Percentiles rank a stretch among this genome's conserved stretches.
Conservation (phyloP, 495 filamentous ascomycete species). For the Sordaria brevicollis region DNA sequence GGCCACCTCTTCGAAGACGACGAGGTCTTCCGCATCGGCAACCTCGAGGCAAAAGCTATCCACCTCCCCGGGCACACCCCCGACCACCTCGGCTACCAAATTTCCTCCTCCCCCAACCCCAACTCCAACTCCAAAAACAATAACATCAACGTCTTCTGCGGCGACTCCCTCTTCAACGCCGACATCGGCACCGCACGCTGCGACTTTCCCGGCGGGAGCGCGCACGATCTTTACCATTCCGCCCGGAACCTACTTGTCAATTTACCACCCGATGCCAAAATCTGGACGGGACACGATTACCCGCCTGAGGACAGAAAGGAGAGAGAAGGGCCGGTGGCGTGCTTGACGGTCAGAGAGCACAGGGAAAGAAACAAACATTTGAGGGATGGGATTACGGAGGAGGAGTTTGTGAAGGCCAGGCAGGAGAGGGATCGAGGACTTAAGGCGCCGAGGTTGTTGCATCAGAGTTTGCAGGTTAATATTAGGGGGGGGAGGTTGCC, state of each 20-base stretch:
- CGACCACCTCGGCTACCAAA: slow-evolving; percentile 49
- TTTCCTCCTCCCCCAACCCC: too few relatives aligned
- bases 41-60: slow-evolving; percentile 31
- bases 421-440: slow-evolving; percentile 33
- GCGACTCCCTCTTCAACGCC: slow-evolving; percentile 49
- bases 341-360: slow-evolving; percentile 41
- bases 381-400: slow-evolving; percentile 25
- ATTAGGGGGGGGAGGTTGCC: slow-evolving; percentile 44
- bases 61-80: slow-evolving; percentile 55
- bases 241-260: slow-evolving; percentile 29
- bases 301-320: slow-evolving; percentile 18
- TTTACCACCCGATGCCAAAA: slow-evolving; percentile 34
- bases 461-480: slow-evolving; percentile 50
- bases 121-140: too few relatives aligned
- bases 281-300: slow-evolving; percentile 46
- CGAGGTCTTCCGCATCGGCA: slow-evolving; percentile 39
- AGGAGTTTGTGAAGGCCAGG: slow-evolving; percentile 40
- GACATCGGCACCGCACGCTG: slow-evolving; percentile 49
- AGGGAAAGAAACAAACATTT: slow-evolving; percentile 42
- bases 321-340: slow-evolving; percentile 25
- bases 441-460: slow-evolving; percentile 43
- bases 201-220: slow-evolving; percentile 49
- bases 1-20: slow-evolving; percentile 44
- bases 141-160: slow-evolving; percentile 42
- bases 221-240: slow-evolving; percentile 34